These are phyloP conservation scores for Lichtheimia hyalospora DNA, from an alignment of 371 early-diverging fungal genomes.

Conservation along the genomic window DNA sequence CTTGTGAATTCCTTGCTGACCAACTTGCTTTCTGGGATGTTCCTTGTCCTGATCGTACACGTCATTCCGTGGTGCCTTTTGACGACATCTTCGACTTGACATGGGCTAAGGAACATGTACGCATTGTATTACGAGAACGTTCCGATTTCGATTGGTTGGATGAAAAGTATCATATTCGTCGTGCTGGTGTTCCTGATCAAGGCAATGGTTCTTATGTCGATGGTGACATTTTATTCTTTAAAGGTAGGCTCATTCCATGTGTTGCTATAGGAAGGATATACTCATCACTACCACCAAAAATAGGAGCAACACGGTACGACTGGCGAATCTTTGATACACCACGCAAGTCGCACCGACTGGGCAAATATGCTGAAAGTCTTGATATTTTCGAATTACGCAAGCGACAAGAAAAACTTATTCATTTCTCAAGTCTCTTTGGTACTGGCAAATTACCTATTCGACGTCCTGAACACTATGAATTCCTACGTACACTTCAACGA, in stretches of 20 bases:
- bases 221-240: slow-evolving; percentile 46
- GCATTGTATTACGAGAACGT: slow-evolving; percentile 32
- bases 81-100: slow-evolving; percentile 44
- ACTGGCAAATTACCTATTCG: slow-evolving; percentile 47
- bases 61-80: slow-evolving; percentile 36
- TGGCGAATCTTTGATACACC: slow-evolving; percentile 51
- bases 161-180: slow-evolving; percentile 24
- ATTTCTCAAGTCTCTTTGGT: slow-evolving; percentile 51
- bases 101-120: slow-evolving; percentile 48
- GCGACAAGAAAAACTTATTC: slow-evolving; percentile 35
- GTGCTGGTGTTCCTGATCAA: slow-evolving; percentile 16
- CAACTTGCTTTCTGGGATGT: slow-evolving; percentile 12
- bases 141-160: slow-evolving; percentile 41
- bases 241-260: too few relatives aligned
- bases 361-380: slow-evolving; percentile 42
- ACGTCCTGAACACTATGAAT: slow-evolving; percentile 35
- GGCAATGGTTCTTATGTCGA: slow-evolving; percentile 29
- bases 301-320: slow-evolving; percentile 44
- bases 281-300: background rate
- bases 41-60: slow-evolving; percentile 30
- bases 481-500: slow-evolving; percentile 32
- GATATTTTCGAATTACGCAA: slow-evolving; percentile 34
- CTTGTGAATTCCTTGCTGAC: slow-evolving; percentile 10
- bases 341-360: slow-evolving; percentile 32
- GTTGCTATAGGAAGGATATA: too few relatives aligned